These are phyloP conservation scores for Protomyces pachydermus DNA, from an alignment of 1,139 yeast species.

Conservation along the genomic window DNA sequence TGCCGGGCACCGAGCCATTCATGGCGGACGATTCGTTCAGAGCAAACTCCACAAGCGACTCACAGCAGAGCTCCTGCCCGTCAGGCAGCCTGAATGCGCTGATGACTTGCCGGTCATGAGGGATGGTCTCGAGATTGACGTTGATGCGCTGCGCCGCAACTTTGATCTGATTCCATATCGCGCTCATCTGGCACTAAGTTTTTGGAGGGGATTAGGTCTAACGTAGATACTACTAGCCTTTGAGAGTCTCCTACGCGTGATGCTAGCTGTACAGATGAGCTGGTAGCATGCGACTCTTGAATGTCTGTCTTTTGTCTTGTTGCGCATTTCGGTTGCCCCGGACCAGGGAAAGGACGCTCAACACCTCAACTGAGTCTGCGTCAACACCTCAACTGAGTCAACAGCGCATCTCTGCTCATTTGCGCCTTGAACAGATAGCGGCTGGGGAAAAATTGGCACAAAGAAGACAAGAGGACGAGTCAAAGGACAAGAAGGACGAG, in stretches of 20 bases:
- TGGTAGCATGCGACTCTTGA: neutral
- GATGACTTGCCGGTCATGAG: slow-evolving; percentile 19
- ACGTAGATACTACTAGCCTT: too few relatives aligned
- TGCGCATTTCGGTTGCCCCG: too few relatives aligned
- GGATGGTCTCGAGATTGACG: neutral
- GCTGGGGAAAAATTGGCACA: too few relatives aligned
- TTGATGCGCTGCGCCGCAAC: neutral
- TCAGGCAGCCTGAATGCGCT: slow-evolving; percentile 17
- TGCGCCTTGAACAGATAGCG: too few relatives aligned
- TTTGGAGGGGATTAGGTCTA: neutral
- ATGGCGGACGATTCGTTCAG: slow-evolving; percentile 1
- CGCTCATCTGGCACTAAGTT: slow-evolving; percentile 9
- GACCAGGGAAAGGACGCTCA: too few relatives aligned
- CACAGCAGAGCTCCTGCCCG: slow-evolving; percentile 7
- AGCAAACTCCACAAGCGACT: slow-evolving; percentile 12
- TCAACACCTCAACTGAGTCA: too few relatives aligned
- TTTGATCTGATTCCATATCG: slow-evolving; percentile 20
- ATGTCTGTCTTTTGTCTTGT: too few relatives aligned
- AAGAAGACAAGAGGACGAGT: too few relatives aligned
- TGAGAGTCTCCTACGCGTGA: neutral
- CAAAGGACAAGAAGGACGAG: too few relatives aligned
- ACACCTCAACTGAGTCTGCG: too few relatives aligned
- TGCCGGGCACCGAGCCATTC: slow-evolving; percentile 2
- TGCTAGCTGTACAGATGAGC: neutral
- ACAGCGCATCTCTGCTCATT: too few relatives aligned